Base-by-base conservation (phyloP, 2,329 filamentous ascomycete genomes). In the Drechslerella dactyloides region DNA sequence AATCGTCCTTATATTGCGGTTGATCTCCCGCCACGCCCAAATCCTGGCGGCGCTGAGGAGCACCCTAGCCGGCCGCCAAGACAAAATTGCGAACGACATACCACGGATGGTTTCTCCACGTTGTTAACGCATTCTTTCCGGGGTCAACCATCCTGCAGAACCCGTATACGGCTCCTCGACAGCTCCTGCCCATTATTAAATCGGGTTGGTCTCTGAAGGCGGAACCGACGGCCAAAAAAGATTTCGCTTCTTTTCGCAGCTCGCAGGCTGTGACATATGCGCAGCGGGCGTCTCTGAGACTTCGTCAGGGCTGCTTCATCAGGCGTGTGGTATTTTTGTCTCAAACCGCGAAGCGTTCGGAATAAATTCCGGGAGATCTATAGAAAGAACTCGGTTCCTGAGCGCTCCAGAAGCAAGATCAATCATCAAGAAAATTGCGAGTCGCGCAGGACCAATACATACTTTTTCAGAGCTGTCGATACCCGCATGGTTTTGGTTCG, bases 61-160 rank as follows among this genome's bases (percentile, higher is more conserved):
- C 68, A 60, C 56, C 68, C 68, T 52, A 55, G 68, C 50, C 64
- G 37, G 46, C 21, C 40, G 68, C 68, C 68, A 72, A 72, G 68
- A 44, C 68, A 65, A 61, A 72, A 72, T 72, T 72, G 68, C 68
- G 68, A 72, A 72, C 68, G 40, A 65, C 68, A 37, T 60, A 64
- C 21, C 21, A 37, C 53, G 42, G 19, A 40, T 48, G 40, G 15
- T 52, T 72, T 63, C 55, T 64, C 60, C 68, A 72, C 60, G 68
- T 56, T 61, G 68, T 65, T 65, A 65, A 65, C 64, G 54, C 68
- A 64, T 44, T 23, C 44, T 60, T 65, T 37, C 52, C 50, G 60
- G 60, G 55, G 55, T 59, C 55, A 35, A 59, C 66, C 33, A 40
- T 64, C 50, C 59, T 40, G 35, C 46, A 58, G 65, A 50, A 51